Evolutionary conservation across 768 basidiomycete species (phyloP), one percentile per base, ranked within the genome.

Genomic region (Suillus alpinus): DNA sequence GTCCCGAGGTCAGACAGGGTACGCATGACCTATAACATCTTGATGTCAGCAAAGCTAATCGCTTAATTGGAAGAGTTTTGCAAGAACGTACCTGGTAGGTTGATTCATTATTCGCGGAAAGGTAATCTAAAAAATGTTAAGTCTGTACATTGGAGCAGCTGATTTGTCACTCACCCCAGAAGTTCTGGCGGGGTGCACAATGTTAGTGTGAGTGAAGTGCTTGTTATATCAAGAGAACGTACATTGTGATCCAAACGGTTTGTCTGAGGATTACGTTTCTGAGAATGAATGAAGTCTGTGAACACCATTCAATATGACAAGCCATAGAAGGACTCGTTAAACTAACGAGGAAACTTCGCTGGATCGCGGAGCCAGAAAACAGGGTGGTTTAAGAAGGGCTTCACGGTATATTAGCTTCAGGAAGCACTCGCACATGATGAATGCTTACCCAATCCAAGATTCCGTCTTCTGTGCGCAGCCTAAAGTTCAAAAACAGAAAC

Each of bases 1-100:
- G 85, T 84, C n/a, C 81, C 77, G 61, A 83, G 78, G 67, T 87
- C 85, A 8, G 81, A 81, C 63, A 86, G 70, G 36, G 78, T 69
- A 70, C 82, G 81, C 76, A 82, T 77, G 31, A 77, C 72, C 74
- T 76, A 66, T 32, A 59, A n/a, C 32, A 43, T 16, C 5, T 29
- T 6, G 6, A 40, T 23, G 40, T 62, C 14, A 63, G 58, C 26
- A 50, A 26, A 53, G 16, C 2, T 29, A 2, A 44, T 36, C 4
- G 9, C 4, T 8, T 37, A 13, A 26, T 4, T 47, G 32, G 10
- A 32, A 36, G 34, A 6, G 9, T 34, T 46, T 32, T 39, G 49
- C 10, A 18, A 36, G 23, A 37, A 60, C 29, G 8, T 44, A 65
- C 69, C 66, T 77, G 76, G 57, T 80, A 75, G 32, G 75, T 78